Evolutionary conservation across 2,329 filamentous ascomycete genomes (phyloP).

Genomic region (Alternaria sp.): DNA sequence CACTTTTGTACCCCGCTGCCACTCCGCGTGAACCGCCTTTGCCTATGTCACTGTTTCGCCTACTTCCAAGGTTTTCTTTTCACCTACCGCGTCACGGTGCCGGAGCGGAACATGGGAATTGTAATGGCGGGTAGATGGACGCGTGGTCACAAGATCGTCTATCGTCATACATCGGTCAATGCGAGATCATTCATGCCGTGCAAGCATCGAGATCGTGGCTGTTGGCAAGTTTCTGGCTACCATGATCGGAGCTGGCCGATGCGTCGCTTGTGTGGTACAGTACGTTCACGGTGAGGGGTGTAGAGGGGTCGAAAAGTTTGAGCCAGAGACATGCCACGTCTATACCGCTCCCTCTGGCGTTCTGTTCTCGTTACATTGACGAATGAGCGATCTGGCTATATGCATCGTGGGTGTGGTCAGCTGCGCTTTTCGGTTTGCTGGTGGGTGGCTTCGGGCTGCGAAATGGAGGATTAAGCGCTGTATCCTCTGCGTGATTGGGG

Average conservation of each 20-base stretch:
- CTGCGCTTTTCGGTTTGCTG: conserved; percentile 11
- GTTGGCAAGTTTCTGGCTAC: neutral
- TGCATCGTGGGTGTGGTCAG: conserved; percentile 19
- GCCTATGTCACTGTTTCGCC: conserved; percentile 4
- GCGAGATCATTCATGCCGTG: conserved; percentile 2
- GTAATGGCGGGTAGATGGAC: conserved; percentile 2
- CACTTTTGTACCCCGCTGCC: conserved; percentile 8
- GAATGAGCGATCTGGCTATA: conserved; percentile 2
- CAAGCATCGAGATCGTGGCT: conserved; percentile 4
- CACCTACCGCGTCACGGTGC: neutral
- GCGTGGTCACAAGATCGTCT: neutral
- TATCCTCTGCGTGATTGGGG: neutral
- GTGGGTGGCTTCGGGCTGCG: conserved; percentile 15
- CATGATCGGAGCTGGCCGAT: conserved; percentile 12
- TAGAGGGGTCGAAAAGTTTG: conserved; percentile 5
- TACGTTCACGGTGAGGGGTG: conserved; percentile 4
- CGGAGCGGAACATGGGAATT: neutral
- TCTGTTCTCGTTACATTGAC: conserved; percentile 7
- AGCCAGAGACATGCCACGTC: conserved; percentile 20
- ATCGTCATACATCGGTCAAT: conserved; percentile 1
- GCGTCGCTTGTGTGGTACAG: neutral
- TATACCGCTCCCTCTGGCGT: conserved; percentile 4
- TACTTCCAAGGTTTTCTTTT: neutral
- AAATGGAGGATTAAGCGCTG: conserved; percentile 4
- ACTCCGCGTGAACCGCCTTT: conserved; percentile 14